These are phyloP conservation scores for Aspergillus texensis DNA, from an alignment of 2,329 filamentous ascomycete species.

Conservation along the genomic window DNA sequence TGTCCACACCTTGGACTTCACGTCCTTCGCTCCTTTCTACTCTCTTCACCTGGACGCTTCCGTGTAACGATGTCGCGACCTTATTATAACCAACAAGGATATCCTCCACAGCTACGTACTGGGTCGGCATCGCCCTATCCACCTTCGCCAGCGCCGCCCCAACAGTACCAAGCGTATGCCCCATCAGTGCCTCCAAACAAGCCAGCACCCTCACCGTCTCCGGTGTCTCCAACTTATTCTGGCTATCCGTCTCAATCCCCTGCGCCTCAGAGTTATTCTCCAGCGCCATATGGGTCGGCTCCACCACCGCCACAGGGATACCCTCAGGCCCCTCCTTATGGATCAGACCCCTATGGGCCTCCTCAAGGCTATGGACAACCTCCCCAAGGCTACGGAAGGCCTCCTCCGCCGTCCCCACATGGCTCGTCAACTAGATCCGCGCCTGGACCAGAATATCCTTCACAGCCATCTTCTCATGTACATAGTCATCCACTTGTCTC, in stretches of 20 bases:
- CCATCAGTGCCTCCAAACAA: slow-evolving; percentile 33
- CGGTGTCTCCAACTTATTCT: slow-evolving; percentile 20
- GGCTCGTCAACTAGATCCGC: slow-evolving; percentile 39
- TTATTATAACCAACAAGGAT: slow-evolving; percentile 37
- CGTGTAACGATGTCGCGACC: slow-evolving; percentile 39
- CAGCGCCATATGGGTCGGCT: slow-evolving; percentile 38
- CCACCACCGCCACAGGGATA: slow-evolving; percentile 30
- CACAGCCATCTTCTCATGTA: slow-evolving; percentile 38
- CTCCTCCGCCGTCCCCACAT: slow-evolving; percentile 38
- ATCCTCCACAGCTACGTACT: slow-evolving; percentile 37
- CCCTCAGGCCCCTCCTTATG: slow-evolving; percentile 31
- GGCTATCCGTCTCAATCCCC: slow-evolving; percentile 24
- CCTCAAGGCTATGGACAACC: not conserved
- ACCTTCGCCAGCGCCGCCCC: slow-evolving; percentile 30
- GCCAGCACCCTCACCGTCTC: slow-evolving; percentile 33
- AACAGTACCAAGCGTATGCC: slow-evolving; percentile 41
- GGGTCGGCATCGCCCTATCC: slow-evolving; percentile 39
- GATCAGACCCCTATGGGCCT: slow-evolving; percentile 17
- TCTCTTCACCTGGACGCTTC: slow-evolving; percentile 17
- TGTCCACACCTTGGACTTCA: not conserved
- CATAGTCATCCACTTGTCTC: slow-evolving; percentile 25
- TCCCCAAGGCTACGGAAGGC: slow-evolving; percentile 17
- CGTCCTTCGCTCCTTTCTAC: slow-evolving; percentile 9
- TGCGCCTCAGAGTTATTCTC: slow-evolving; percentile 42
- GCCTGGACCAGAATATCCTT: slow-evolving; percentile 35